phyloP scores from a whole-genome alignment of 1,284 basidiomycete genomes.

The Leccinum pallidistipes region DNA sequence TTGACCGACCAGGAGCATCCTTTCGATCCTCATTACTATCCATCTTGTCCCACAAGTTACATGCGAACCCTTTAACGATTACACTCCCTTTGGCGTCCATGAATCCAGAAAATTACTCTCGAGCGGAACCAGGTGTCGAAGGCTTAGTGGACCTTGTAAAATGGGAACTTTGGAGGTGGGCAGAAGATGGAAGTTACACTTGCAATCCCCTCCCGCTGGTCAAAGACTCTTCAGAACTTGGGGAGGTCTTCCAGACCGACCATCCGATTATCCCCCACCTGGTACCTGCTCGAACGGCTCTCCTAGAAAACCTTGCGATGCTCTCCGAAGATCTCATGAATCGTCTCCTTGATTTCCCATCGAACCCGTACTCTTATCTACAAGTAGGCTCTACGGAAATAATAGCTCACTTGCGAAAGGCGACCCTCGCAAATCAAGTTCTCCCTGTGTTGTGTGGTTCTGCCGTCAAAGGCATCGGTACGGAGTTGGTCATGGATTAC shows the following conservation, averaged over 20 bases:
- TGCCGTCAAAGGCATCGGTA: constrained; percentile 80
- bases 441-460: constrained; percentile 85
- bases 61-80: constrained; percentile 72
- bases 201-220: constrained; percentile 54
- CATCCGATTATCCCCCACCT: constrained; percentile 72
- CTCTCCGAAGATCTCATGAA: constrained; percentile 81
- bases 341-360: constrained; percentile 56
- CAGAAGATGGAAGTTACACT: constrained; percentile 44
- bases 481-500: constrained; percentile 80
- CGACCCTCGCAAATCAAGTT: constrained; percentile 65
- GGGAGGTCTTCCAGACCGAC: constrained; percentile 46
- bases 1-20: constrained; percentile 83
- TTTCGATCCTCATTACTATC: constrained; percentile 70
- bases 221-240: constrained; percentile 42
- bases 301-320: constrained; percentile 80
- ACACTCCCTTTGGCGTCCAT: constrained; percentile 80
- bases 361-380: constrained; percentile 63
- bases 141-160: constrained; percentile 79
- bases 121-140: constrained; percentile 73
- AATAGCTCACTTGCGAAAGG: constrained; percentile 63
- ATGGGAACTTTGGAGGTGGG: constrained; percentile 80
- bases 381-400: constrained; percentile 51
- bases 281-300: constrained; percentile 60
- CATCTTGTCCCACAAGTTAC: constrained; percentile 70
- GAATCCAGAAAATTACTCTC: constrained; percentile 58